Conservation (phyloP, 352 stramenopile genomes). For the Phytophthora crassamura region DNA sequence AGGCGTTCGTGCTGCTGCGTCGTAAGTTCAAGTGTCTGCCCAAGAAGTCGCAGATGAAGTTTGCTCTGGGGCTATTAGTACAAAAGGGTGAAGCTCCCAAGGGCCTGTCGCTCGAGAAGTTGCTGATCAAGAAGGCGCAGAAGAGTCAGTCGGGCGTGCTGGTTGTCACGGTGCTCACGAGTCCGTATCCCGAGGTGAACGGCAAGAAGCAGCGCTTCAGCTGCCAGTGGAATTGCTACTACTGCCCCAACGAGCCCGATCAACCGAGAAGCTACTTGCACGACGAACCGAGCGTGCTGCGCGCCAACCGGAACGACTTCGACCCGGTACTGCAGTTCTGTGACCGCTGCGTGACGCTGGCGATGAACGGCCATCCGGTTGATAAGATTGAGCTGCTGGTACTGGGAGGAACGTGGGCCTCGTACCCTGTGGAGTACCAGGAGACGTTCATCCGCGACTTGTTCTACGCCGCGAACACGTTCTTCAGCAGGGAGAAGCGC, state of each 20-base stretch:
- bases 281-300: constrained; percentile 92
- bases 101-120: constrained; percentile 67
- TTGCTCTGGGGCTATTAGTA: constrained; percentile 80
- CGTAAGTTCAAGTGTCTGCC: constrained; percentile 90
- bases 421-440: constrained; percentile 92
- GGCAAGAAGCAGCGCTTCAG: constrained; percentile 92
- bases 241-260: constrained; percentile 93
- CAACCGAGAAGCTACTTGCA: constrained; percentile 94
- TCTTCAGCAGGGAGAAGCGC: constrained; percentile 80
- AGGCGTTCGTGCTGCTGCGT: constrained; percentile 83
- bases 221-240: constrained; percentile 97
- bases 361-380: constrained; percentile 93
- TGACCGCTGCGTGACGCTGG: constrained; percentile 89
- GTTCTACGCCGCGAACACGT: constrained; percentile 94
- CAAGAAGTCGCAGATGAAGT: constrained; percentile 93
- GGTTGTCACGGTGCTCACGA: constrained; percentile 93
- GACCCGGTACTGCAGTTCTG: constrained; percentile 93
- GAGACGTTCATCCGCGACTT: constrained; percentile 92
- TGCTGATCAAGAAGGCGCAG: constrained; percentile 91
- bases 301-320: constrained; percentile 93
- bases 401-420: constrained; percentile 93
- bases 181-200: constrained; percentile 84
- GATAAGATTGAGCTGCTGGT: constrained; percentile 95
- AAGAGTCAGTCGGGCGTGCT: constrained; percentile 92
- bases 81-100: constrained; percentile 59